Base-by-base conservation (phyloP, 306 rosid genomes). In the Fragaria vesca region DNA sequence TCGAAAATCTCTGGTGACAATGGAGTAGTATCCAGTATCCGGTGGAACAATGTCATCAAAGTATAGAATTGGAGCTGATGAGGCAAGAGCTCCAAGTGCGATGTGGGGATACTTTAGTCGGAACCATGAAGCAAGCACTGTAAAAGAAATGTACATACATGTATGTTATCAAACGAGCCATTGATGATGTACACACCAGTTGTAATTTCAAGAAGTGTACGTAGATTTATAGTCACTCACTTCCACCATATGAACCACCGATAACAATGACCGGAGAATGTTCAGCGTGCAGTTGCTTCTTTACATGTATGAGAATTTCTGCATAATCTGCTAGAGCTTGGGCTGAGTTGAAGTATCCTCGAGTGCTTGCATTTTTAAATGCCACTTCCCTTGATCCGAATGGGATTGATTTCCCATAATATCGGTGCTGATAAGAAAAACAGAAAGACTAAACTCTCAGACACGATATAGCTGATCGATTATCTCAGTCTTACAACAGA, bases 201-300 rank as follows among this genome's bases (percentile, higher is more conserved):
- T 26, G 12, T 12, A 28, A 60, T 11, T 21, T n/a, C 34, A 76
- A 68, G 38, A 24, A 73, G 62, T 28, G 9, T 40, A 40, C 7
- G 7, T 40, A 18, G 11, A 9, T 11, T 9, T 21, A 5, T 5
- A 28, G 69, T 20, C 4, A 86, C 95, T 83, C 20, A 93, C 98
- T 93, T 93, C 95, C 98, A 54, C 98, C 95, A 20, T 91, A 93
- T 32, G 98, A 93, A 61, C 86, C 98, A 70, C 98, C 98, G 28
- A 93, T 54, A 2, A 91, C 93, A 79, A 91, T 83, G n/a, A 89
- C 84, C 0, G 97, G 98, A 5, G 95, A 91, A 30, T 85, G 40
- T 38, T 76, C 24, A 9, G 97, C 89, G 0, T 68, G 46, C 3
- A 85, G 66, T 60, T 75, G 67, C 40, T 84, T 72, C 85, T 91